A percentile compares a stretch with the other conserved stretches of the same genome.
Conservation (phyloP, 495 filamentous ascomycete genomes). For the Terfezia claveryi region DNA sequence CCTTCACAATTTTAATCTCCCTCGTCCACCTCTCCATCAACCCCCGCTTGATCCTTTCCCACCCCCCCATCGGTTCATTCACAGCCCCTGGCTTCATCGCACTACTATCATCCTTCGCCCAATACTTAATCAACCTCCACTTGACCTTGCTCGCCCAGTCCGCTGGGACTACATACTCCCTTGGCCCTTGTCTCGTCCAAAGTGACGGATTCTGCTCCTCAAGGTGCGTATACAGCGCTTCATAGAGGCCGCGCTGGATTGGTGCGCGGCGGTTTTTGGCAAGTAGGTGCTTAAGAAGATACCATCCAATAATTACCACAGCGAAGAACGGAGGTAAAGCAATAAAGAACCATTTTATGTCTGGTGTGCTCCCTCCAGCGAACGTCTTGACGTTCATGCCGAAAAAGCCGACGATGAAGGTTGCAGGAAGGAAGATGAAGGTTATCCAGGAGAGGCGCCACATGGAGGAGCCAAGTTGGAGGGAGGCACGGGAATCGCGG, state of each 20-base stretch:
- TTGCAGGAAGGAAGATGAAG: conserved; percentile 33
- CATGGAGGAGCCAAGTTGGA: conserved; percentile 29
- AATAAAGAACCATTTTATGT: conserved; percentile 32
- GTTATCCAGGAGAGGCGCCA: conserved; percentile 29
- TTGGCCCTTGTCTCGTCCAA: conserved; percentile 29
- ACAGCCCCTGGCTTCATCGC: not conserved
- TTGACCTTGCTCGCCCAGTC: conserved; percentile 20
- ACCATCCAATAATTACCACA: conserved; percentile 27
- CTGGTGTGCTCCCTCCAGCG: conserved; percentile 15
- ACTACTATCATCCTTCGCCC: conserved; percentile 24
- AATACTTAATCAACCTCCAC: conserved; percentile 26
- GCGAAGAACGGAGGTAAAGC: conserved; percentile 25
- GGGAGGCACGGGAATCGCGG: conserved; percentile 28
- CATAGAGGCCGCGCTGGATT: conserved; percentile 30
- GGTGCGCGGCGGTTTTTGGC: conserved; percentile 25
- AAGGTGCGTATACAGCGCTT: conserved; percentile 27
- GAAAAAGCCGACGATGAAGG: conserved; percentile 30
- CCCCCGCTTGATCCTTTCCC: conserved; percentile 25
- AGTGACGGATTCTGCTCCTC: conserved; percentile 24
- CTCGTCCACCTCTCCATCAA: conserved; percentile 26
- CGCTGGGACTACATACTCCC: conserved; percentile 21
- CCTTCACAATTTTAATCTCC: conserved; percentile 11
- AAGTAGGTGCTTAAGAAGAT: conserved; percentile 28
- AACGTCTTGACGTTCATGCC: conserved; percentile 34
- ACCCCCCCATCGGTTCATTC: conserved; percentile 12